phyloP scores from a whole-genome alignment of 371 early-diverging fungal species.

The Zopfochytrium polystomum region DNA sequence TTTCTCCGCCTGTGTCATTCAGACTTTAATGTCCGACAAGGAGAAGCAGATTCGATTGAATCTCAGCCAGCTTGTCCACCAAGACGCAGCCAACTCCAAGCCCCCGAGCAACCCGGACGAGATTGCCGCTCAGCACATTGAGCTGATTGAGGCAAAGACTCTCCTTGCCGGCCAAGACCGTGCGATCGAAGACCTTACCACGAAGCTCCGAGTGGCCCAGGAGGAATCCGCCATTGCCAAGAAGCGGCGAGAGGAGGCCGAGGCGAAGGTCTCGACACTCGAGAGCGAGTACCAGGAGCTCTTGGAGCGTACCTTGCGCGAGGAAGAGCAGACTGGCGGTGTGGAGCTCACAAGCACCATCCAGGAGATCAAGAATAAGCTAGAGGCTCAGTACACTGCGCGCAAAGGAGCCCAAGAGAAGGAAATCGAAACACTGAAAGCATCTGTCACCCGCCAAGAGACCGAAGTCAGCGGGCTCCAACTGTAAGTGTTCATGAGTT shows the following conservation, averaged over 20 bases:
- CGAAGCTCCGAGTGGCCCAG: conserved; percentile 42
- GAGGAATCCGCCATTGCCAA: conserved; percentile 54
- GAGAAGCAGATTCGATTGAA: conserved; percentile 71
- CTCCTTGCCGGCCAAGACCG: conserved; percentile 66
- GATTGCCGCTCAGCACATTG: conserved; percentile 69
- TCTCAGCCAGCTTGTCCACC: conserved; percentile 61
- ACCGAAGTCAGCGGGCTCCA: too few relatives aligned
- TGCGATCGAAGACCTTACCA: conserved; percentile 59
- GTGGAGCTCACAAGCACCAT: conserved; percentile 63
- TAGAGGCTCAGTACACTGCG: conserved; percentile 78
- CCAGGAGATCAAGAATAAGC: conserved; percentile 74
- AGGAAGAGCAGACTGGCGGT: conserved; percentile 72
- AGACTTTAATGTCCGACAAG: conserved; percentile 65
- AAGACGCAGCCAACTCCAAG: conserved; percentile 45
- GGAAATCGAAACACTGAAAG: conserved; percentile 73
- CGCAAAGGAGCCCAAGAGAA: conserved; percentile 74
- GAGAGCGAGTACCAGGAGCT: conserved; percentile 90
- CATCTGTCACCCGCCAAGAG: conserved; percentile 63
- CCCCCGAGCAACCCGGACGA: conserved; percentile 60
- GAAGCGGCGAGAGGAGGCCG: conserved; percentile 69
- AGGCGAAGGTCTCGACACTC: conserved; percentile 65
- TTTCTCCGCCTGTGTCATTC: background rate
- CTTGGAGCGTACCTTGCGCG: conserved; percentile 86
- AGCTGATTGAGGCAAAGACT: conserved; percentile 70
- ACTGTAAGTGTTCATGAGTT: too few relatives aligned